Evolutionary conservation across 257 asterid genomes (phyloP).

Genomic region (Fraxinus excelsior): DNA sequence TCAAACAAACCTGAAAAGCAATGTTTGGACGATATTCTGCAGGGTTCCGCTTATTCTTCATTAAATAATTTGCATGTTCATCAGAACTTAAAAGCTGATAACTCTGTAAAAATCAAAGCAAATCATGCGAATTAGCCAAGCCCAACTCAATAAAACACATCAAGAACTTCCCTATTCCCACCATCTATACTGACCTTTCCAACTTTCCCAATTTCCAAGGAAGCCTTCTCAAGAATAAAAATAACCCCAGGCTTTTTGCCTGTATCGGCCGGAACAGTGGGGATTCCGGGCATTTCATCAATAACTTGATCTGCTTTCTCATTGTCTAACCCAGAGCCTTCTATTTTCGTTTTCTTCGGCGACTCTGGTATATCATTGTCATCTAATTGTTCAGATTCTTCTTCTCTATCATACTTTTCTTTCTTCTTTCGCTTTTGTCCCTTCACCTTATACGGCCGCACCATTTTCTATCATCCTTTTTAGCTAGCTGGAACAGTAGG

Average conservation of each 20-base stretch:
- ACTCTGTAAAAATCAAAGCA: slow-evolving; percentile 38
- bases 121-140: neutral
- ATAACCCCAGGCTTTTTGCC: slow-evolving; percentile 59
- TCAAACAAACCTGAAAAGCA: slow-evolving; percentile 69
- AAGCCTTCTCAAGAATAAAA: slow-evolving; percentile 82
- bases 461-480: slow-evolving; percentile 27
- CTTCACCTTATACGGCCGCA: slow-evolving; percentile 37
- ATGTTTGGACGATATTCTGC: slow-evolving; percentile 87
- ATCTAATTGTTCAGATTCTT: slow-evolving; percentile 13
- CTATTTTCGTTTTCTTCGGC: slow-evolving; percentile 26
- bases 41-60: slow-evolving; percentile 61
- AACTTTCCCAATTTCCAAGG: slow-evolving; percentile 85
- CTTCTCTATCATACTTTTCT: slow-evolving; percentile 33
- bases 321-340: slow-evolving; percentile 26
- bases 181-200: slow-evolving; percentile 64
- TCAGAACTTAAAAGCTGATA: slow-evolving; percentile 88
- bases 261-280: slow-evolving; percentile 44
- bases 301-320: slow-evolving; percentile 41
- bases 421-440: slow-evolving; percentile 43
- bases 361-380: slow-evolving; percentile 20
- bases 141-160: neutral
- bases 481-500: neutral
- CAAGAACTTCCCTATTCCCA: neutral
- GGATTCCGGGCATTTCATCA: slow-evolving; percentile 67
- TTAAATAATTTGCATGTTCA: slow-evolving; percentile 62